Evolutionary conservation across 352 stramenopile genomes (phyloP).

Genomic region (Globisporangium barbulae): DNA sequence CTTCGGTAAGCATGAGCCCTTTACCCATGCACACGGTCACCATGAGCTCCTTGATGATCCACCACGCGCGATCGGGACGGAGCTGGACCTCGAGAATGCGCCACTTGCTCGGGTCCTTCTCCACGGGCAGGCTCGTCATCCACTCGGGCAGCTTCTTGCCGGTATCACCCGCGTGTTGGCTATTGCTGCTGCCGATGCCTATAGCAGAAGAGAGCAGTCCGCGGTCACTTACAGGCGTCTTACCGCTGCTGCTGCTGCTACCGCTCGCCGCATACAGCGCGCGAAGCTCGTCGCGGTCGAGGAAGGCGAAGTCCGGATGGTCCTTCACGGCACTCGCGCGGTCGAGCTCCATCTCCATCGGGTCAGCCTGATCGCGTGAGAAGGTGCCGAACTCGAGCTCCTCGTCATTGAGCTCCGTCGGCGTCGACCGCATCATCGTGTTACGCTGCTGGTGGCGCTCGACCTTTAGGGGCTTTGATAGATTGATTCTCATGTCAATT

Average conservation of each 20-base stretch:
- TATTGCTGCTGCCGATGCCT: constrained; percentile 13
- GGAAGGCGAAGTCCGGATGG: constrained; percentile 67
- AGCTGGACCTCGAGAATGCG: constrained; percentile 69
- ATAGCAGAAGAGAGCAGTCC: neutral
- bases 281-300: constrained; percentile 32
- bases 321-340: constrained; percentile 46
- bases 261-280: constrained; percentile 15
- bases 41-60: constrained; percentile 76
- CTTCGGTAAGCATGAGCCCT: constrained; percentile 57
- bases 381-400: constrained; percentile 64
- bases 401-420: constrained; percentile 35
- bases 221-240: neutral
- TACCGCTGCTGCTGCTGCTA: neutral
- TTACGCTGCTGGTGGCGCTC: neutral
- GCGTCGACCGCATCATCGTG: neutral
- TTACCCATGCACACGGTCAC: constrained; percentile 76
- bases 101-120: constrained; percentile 64
- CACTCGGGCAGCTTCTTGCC: constrained; percentile 35
- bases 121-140: constrained; percentile 52
- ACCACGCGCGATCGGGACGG: constrained; percentile 66
- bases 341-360: constrained; percentile 76
- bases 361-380: constrained; percentile 46
- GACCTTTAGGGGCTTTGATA: neutral
- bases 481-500: neutral
- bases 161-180: neutral